Evolutionary conservation across 768 basidiomycete genomes (phyloP).

Genomic region (Rhodotorula paludigena): DNA sequence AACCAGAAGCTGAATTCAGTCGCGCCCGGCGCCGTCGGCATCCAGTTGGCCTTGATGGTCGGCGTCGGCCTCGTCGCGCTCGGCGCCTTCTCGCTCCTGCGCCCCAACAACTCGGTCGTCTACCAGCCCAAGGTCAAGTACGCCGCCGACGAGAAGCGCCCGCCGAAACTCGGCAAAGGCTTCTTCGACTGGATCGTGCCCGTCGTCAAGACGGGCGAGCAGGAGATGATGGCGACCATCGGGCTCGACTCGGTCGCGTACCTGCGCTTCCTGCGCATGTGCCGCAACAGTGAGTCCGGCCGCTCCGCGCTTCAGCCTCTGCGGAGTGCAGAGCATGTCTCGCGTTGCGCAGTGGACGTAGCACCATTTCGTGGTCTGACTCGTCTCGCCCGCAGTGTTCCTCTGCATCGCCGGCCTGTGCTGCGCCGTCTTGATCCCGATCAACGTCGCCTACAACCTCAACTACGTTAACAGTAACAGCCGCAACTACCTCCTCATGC

Average conservation of each 20-base stretch:
- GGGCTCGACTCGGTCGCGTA: slow-evolving; percentile 91
- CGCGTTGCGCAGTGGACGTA: no score
- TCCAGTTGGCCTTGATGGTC: slow-evolving; percentile 38
- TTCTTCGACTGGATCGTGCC: slow-evolving; percentile 67
- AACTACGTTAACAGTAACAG: slow-evolving; percentile 54
- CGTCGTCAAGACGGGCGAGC: slow-evolving; percentile 34
- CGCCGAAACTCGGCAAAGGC: slow-evolving; percentile 65
- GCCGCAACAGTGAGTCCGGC: slow-evolving; percentile 25
- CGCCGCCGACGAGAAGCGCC: slow-evolving; percentile 49
- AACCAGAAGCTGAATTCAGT: slow-evolving; percentile 1
- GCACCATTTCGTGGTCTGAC: neutral
- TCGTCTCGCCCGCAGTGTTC: slow-evolving; percentile 50
- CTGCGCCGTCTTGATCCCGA: slow-evolving; percentile 72
- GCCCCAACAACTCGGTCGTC: slow-evolving; percentile 64
- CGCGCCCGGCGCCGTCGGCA: slow-evolving; percentile 22
- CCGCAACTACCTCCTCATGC: slow-evolving; percentile 49
- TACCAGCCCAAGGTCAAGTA: slow-evolving; percentile 43
- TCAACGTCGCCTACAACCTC: slow-evolving; percentile 81
- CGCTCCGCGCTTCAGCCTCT: neutral
- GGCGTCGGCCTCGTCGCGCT: slow-evolving; percentile 43
- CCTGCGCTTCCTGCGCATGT: slow-evolving; percentile 80
- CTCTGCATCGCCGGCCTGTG: slow-evolving; percentile 59
- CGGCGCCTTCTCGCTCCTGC: slow-evolving; percentile 67
- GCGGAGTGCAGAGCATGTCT: fast-evolving
- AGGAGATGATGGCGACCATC: slow-evolving; percentile 57